Base-by-base conservation (phyloP, 2,329 filamentous ascomycete genomes). In the Colletotrichum sp. region DNA sequence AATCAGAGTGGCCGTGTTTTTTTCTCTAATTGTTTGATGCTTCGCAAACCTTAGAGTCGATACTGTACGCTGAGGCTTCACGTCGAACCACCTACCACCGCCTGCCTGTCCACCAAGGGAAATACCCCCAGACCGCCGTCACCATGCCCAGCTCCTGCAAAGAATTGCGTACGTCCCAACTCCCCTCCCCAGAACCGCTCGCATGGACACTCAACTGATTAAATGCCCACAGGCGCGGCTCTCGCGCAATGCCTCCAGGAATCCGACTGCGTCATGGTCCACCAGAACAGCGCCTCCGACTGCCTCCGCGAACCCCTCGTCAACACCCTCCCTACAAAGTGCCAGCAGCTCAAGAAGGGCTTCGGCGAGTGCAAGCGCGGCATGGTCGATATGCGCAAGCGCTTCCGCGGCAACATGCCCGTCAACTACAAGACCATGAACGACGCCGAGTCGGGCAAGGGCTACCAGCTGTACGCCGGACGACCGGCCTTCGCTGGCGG, bases 331-430 rank as follows among this genome's bases (percentile, higher is more conserved):
- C 96, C 97, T 24, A 93, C 91, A 28, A 93, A 94, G 86, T 99
- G 97, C 87, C 95, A 96, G 84, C 96, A 98, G 86, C 91, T 99
- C 76, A 95, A 96, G 84, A 96, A 95, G 84, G 95, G 96, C 62
- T 97, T 98, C 81, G 95, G 95, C 84, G 95, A 98, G 84, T 99
- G 97, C 91, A 98, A 98, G 83, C 94, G 96, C 79, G 97, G 97
- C 79, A 92, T 98, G 92, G 94, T 99, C 80, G 97, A 99, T 85
- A 99, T 99, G 97, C 95, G 97, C 84, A 99, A 99, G 88, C 94
- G 97, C 39, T 99, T 99, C 87, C 92, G 97, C 72, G 97, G 97
- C 75, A 99, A 99, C 88, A 92, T 95, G 84, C 96, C 97, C 70
- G 93, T 98, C 79, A 89, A 92, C 28, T 91, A 94, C 79, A 89